Evolutionary conservation across 164 flowering plant species (phyloP).

Genomic region (Vitis rotundifolia): DNA sequence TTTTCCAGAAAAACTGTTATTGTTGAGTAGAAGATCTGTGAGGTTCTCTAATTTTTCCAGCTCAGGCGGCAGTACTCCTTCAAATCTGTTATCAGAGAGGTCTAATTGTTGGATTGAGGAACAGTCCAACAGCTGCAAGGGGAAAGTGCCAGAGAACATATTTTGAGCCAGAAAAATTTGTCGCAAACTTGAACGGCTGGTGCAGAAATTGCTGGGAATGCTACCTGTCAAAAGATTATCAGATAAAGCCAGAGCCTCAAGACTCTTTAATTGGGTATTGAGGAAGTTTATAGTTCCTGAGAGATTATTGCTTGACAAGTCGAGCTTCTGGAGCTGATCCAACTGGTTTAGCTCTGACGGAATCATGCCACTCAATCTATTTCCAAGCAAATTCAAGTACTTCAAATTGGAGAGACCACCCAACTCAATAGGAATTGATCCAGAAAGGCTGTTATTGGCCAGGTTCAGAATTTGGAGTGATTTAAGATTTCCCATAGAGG

Average conservation of each 20-base stretch:
- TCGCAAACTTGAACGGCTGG: constrained; percentile 42
- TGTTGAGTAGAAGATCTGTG: constrained; percentile 70
- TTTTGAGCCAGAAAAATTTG: constrained; percentile 56
- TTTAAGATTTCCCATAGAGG: constrained; percentile 50
- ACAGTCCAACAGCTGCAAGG: constrained; percentile 53
- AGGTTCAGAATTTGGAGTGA: constrained; percentile 60
- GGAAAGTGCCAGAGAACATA: constrained; percentile 62
- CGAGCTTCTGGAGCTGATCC: constrained; percentile 54
- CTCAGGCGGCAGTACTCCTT: constrained; percentile 55
- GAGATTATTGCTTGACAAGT: constrained; percentile 71
- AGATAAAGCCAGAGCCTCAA: constrained; percentile 56
- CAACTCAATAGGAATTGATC: constrained; percentile 64
- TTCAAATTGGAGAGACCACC: constrained; percentile 47
- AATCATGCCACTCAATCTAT: constrained; percentile 56
- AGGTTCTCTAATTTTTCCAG: constrained; percentile 50
- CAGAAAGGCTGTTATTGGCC: constrained; percentile 80
- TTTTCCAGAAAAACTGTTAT: constrained; percentile 76
- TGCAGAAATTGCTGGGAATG: constrained; percentile 54
- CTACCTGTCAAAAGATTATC: constrained; percentile 54
- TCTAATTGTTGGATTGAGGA: constrained; percentile 65
- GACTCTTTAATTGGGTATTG: constrained; percentile 38
- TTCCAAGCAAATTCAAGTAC: constrained; percentile 84
- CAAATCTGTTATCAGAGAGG: constrained; percentile 63
- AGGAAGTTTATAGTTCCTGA: constrained; percentile 54
- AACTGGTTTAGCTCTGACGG: constrained; percentile 61